Percentiles rank a stretch among this genome's conserved stretches.
These are phyloP conservation scores for Cyclocybe cylindracea DNA, from an alignment of 768 basidiomycete genomes.

Conservation along the genomic window DNA sequence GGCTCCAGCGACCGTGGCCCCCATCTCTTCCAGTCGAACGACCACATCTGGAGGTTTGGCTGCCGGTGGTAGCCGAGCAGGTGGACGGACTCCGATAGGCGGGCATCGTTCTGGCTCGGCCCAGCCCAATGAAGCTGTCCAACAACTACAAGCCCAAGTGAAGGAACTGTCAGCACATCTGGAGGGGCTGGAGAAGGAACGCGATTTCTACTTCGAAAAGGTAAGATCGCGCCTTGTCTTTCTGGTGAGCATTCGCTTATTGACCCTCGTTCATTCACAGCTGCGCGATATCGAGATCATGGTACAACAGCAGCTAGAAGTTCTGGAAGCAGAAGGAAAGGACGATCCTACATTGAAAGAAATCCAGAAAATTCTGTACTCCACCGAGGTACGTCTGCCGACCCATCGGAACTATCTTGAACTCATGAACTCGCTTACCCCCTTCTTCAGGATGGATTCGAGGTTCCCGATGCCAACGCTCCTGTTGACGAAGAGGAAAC, in stretches of 20 bases:
- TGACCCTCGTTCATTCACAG: constrained; percentile 37
- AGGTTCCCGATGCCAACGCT: constrained; percentile 70
- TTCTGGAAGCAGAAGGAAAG: constrained; percentile 53
- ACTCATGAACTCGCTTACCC: not conserved
- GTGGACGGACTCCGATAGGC: constrained; percentile 72
- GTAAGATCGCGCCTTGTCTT: constrained; percentile 40
- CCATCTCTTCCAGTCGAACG: constrained; percentile 48
- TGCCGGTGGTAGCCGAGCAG: constrained; percentile 42
- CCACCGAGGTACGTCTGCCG: constrained; percentile 76
- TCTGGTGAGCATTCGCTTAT: not conserved
- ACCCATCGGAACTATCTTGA: not conserved
- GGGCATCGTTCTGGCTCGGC: constrained; percentile 70
- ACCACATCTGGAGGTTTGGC: constrained; percentile 27
- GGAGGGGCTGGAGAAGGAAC: constrained; percentile 93
- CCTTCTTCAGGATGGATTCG: constrained; percentile 79
- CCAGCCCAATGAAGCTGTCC: constrained; percentile 65
- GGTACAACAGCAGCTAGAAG: constrained; percentile 78
- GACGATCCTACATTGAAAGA: constrained; percentile 65
- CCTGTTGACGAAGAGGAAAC: constrained; percentile 65
- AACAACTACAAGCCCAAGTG: constrained; percentile 73
- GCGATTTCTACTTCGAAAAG: constrained; percentile 99
- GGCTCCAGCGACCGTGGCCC: constrained; percentile 77
- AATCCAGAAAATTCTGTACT: constrained; percentile 92
- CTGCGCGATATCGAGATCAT: constrained; percentile 96
- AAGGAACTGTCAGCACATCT: constrained; percentile 80